Percentiles rank a stretch among this genome's conserved stretches.
Evolutionary conservation across 768 basidiomycete genomes (phyloP).

Genomic region (Podaxis pistillaris): DNA sequence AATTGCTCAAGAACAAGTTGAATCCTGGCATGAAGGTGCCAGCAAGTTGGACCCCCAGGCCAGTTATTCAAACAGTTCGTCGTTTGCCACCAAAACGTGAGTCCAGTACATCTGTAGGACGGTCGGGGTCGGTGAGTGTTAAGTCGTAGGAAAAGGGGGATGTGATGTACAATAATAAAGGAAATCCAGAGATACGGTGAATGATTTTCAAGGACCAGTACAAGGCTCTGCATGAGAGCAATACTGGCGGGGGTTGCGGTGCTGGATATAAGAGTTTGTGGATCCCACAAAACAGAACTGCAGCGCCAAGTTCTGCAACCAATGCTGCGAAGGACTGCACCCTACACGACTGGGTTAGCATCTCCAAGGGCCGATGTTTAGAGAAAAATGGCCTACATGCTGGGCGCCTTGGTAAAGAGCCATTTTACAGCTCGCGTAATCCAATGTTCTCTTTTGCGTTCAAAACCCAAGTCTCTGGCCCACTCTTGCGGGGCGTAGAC

Average conservation of each 20-base stretch:
- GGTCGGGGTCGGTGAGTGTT: background rate
- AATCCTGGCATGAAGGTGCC: background rate
- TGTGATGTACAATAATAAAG: background rate
- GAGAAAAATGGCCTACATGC: no score
- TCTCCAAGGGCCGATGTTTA: no score
- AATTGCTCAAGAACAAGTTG: background rate
- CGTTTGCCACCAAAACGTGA: background rate
- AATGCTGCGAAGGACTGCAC: no score
- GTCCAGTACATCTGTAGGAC: background rate
- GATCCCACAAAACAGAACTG: no score
- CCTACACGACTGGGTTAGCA: no score
- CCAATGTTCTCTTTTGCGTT: no score
- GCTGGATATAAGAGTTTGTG: no score
- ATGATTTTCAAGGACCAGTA: background rate
- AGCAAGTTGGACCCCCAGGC: background rate
- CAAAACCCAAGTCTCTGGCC: no score
- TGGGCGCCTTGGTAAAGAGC: no score
- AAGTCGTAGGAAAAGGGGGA: background rate
- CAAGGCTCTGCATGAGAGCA: background rate
- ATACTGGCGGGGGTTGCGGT: background rate
- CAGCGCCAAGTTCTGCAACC: background rate
- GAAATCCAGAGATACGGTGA: background rate
- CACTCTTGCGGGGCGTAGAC: no score
- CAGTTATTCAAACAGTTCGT: background rate
- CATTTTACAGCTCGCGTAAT: no score